phyloP scores from a whole-genome alignment of 2,329 filamentous ascomycete genomes.

The Pseudopyricularia cyperi region DNA sequence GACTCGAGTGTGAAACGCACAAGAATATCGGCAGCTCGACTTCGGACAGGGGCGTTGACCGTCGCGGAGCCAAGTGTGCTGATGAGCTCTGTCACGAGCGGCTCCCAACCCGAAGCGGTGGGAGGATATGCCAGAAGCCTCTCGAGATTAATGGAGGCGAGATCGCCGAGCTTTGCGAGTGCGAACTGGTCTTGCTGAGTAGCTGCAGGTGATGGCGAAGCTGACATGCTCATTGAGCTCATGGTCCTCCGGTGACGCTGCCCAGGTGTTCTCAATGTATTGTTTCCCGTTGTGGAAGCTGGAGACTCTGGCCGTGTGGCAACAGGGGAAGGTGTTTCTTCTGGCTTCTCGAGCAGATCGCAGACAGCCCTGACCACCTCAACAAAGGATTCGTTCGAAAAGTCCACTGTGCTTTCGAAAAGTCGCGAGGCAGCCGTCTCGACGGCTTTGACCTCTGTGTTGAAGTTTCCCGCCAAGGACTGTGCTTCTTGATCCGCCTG shows the following conservation, averaged over 20 bases:
- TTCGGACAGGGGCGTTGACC: conserved; percentile 38
- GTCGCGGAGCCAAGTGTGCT: conserved; percentile 31
- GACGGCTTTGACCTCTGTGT: conserved; percentile 72
- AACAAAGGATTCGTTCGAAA: conserved; percentile 69
- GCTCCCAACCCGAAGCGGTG: conserved; percentile 61
- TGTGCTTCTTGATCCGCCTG: conserved; percentile 36
- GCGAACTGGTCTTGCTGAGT: conserved; percentile 55
- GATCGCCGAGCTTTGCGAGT: conserved; percentile 58
- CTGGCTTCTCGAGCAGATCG: conserved; percentile 42
- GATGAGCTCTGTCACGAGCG: conserved; percentile 45
- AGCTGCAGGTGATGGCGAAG: conserved; percentile 29
- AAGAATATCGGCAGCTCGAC: conserved; percentile 51
- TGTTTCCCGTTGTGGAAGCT: conserved; percentile 9
- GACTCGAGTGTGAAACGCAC: conserved; percentile 44
- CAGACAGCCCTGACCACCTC: conserved; percentile 68
- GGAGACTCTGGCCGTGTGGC: conserved; percentile 23
- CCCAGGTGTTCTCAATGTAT: conserved; percentile 6
- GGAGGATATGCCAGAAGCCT: conserved; percentile 58
- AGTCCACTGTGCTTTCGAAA: conserved; percentile 85
- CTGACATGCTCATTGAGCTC: conserved; percentile 35
- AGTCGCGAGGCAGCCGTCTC: conserved; percentile 76
- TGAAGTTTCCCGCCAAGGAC: conserved; percentile 52
- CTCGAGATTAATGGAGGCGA: conserved; percentile 61
- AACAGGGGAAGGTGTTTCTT: conserved; percentile 15
- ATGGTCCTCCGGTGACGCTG: conserved; percentile 28